Base-by-base conservation (phyloP, 148 eudicot species). In the Spergularia marina region DNA sequence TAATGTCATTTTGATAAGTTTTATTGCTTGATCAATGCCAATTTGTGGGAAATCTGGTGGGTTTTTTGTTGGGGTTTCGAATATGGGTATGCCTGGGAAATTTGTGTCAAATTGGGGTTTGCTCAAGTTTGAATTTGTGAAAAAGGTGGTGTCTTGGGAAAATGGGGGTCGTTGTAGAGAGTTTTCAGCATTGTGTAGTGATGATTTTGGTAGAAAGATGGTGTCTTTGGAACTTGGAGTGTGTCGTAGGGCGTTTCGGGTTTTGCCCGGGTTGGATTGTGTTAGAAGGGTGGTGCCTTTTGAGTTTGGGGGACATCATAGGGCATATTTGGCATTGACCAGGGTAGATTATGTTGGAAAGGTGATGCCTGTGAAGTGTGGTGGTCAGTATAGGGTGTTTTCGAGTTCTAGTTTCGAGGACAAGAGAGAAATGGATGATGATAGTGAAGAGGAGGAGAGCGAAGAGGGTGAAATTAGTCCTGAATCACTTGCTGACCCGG, bases 401-500 rank as follows among this genome's bases (percentile, higher is more conserved):
- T 73, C 79, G 16, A 70, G 74, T 78, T 74, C 17, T 52, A 71
- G 66, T 79, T 70, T 65, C 40, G 81, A 74, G 18, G 79, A 70
- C 1, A 76, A 53, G 55, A 49, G 58, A 70, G 79, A 69, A n/a
- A 25, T 56, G 58, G 76, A 10, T 25, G 87, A 68, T 49, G 72
- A 34, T 8, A 82, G 63, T n/a, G 63, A 40, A 20, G 74, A 67
- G 41, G 77, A 82, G 65, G 73, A 44, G 51, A 72, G 63, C 66
- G 63, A 64, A 57, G 55, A 39, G 15, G 39, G 36, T 75, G 92
- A 71, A 47, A 53, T 44, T 41, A 59, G 41, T 41, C 36, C 59
- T 47, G 72, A 75, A 25, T 85, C 84, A 5, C 80, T 78, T 76
- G 88, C 85, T 69, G 90, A 94, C 86, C 81, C 49, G 12, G 80